These are phyloP conservation scores for Ambrosia hybrid DNA, from an alignment of 140 eudicot genomes.

Conservation along the genomic window DNA sequence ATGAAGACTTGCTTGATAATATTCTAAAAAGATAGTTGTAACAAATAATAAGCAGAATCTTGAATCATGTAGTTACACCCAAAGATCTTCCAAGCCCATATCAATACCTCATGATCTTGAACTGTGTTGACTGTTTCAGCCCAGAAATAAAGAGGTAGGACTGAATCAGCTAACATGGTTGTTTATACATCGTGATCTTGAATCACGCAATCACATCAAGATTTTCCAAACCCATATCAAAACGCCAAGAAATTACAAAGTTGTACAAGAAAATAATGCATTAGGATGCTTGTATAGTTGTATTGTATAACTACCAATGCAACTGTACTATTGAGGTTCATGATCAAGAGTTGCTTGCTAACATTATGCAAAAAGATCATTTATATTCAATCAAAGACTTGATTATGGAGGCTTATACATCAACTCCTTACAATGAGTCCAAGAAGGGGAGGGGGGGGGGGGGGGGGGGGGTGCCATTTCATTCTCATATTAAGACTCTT, in stretches of 20 bases:
- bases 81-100: too few relatives aligned
- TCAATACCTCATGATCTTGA: too few relatives aligned
- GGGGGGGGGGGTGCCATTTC: conserved; percentile 44
- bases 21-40: too few relatives aligned
- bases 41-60: too few relatives aligned
- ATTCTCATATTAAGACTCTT: conserved; percentile 40
- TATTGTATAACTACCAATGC: conserved; percentile 3
- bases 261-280: conserved; percentile 6
- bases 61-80: too few relatives aligned
- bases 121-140: too few relatives aligned
- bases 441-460: conserved; percentile 23
- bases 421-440: conserved; percentile 56
- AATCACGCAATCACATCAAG: conserved; percentile 13
- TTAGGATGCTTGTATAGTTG: not conserved
- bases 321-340: conserved; percentile 1
- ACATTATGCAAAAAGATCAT: conserved; percentile 14
- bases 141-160: too few relatives aligned
- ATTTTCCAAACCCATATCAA: conserved; percentile 20
- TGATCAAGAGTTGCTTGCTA: not conserved
- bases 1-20: not conserved
- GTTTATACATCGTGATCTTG: not conserved
- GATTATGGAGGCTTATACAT: conserved; percentile 62
- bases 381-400: conserved; percentile 47
- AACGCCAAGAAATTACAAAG: not conserved
- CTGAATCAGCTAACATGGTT: too few relatives aligned